phyloP scores from a whole-genome alignment of 2,329 filamentous ascomycete genomes.

The Blastomyces emzantsi region DNA sequence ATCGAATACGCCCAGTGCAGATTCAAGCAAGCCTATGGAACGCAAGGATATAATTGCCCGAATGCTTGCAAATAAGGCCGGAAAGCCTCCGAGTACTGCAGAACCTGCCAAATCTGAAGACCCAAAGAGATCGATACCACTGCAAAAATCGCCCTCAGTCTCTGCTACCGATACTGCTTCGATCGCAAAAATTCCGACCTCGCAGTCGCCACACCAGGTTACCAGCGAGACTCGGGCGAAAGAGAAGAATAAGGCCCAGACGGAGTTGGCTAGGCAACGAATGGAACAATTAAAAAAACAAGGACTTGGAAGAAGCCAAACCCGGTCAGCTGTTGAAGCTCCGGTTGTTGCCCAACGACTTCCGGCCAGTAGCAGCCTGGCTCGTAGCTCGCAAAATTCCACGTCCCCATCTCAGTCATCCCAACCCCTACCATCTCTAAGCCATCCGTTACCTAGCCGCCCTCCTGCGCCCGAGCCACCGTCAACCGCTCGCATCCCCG shows the following conservation, averaged over 20 bases:
- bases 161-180: slow-evolving; percentile 16
- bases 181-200: slow-evolving; percentile 19
- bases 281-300: slow-evolving; percentile 63
- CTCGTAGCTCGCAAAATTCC: slow-evolving; percentile 10
- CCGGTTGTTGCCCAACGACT: background rate
- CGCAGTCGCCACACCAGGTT: slow-evolving; percentile 6
- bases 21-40: slow-evolving; percentile 45
- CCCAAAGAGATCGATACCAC: background rate
- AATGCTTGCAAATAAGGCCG: slow-evolving; percentile 62
- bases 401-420: slow-evolving; percentile 5
- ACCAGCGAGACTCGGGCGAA: slow-evolving; percentile 24
- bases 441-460: slow-evolving; percentile 32
- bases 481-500: slow-evolving; percentile 40
- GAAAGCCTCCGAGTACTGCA: slow-evolving; percentile 36
- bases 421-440: slow-evolving; percentile 9
- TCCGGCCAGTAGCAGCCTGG: slow-evolving; percentile 8
- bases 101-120: slow-evolving; percentile 6
- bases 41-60: slow-evolving; percentile 69
- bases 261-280: slow-evolving; percentile 66
- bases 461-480: slow-evolving; percentile 26
- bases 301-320: slow-evolving; percentile 34
- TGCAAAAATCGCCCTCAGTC: slow-evolving; percentile 4
- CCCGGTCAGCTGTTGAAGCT: slow-evolving; percentile 18
- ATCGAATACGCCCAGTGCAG: slow-evolving; percentile 4
- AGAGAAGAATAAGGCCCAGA: slow-evolving; percentile 54